A percentile compares a stretch with the other conserved stretches of the same genome.
Evolutionary conservation across 75 land plant genomes (phyloP).

Genomic region (Cryptomeria japonica): DNA sequence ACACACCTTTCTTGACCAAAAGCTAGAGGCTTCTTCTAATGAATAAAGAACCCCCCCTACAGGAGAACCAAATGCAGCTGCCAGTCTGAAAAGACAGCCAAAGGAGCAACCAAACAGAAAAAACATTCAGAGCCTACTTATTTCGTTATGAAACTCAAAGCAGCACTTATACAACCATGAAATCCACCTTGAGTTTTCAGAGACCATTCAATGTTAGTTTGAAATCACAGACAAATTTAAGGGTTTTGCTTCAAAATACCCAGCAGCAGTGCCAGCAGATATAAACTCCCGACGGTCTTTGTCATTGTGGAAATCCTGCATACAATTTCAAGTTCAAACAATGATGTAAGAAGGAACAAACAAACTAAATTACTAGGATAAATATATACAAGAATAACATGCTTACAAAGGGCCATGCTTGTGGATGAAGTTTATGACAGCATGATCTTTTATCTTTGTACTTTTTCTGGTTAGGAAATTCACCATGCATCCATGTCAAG

Average conservation of each 20-base stretch:
- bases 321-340: not conserved
- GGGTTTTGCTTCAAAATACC: slow-evolving; percentile 21
- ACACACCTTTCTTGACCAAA: slow-evolving; percentile 51
- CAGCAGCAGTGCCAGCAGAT: slow-evolving; percentile 52
- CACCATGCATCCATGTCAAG: slow-evolving; percentile 47
- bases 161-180: not conserved
- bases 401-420: slow-evolving; percentile 38
- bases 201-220: not conserved
- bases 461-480: slow-evolving; percentile 18
- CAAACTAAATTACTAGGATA: not conserved
- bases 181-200: not conserved
- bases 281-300: slow-evolving; percentile 49
- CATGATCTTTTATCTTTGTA: slow-evolving; percentile 13
- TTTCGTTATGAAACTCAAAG: not conserved
- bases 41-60: slow-evolving; percentile 49
- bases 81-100: slow-evolving; percentile 27
- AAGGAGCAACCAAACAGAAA: not conserved
- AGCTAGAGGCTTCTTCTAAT: slow-evolving; percentile 53
- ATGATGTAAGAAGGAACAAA: slow-evolving; percentile 9
- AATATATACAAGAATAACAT: not conserved
- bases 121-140: not conserved
- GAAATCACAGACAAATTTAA: not conserved
- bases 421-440: slow-evolving; percentile 17
- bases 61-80: slow-evolving; percentile 53
- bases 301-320: slow-evolving; percentile 53